Percentiles rank a stretch among this genome's conserved stretches.
Conservation (phyloP, 352 stramenopile species). For the Globisporangium alternatum region DNA sequence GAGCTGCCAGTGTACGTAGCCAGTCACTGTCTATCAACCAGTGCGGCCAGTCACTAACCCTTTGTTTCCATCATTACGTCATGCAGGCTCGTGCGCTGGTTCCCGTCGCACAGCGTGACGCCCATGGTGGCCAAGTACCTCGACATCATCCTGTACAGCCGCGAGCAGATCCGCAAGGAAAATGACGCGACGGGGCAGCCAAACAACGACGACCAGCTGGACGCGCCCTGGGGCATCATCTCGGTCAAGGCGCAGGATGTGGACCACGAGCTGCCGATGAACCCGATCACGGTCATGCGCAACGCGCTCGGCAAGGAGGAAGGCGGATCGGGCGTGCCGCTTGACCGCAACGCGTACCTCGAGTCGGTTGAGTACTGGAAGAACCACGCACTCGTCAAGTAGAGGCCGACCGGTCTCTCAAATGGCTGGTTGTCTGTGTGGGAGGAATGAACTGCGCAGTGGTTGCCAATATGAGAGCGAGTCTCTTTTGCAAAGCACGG, state of each 20-base stretch:
- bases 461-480: background rate
- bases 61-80: background rate
- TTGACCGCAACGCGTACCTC: slow-evolving; percentile 79
- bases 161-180: slow-evolving; percentile 97
- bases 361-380: slow-evolving; percentile 88
- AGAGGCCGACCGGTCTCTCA: slow-evolving; percentile 10
- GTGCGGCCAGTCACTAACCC: background rate
- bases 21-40: background rate
- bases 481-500: background rate
- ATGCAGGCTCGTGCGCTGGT: slow-evolving; percentile 79
- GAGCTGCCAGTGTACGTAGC: slow-evolving; percentile 91
- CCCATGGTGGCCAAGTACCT: slow-evolving; percentile 91
- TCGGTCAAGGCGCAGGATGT: slow-evolving; percentile 97
- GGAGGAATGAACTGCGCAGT: background rate
- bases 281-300: slow-evolving; percentile 97
- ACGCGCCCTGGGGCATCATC: slow-evolving; percentile 93
- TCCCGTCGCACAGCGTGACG: slow-evolving; percentile 89
- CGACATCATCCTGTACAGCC: slow-evolving; percentile 98
- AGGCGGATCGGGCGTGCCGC: slow-evolving; percentile 81
- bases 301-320: slow-evolving; percentile 97
- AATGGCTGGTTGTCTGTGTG: slow-evolving; percentile 1
- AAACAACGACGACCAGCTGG: slow-evolving; percentile 37
- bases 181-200: slow-evolving; percentile 80
- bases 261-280: slow-evolving; percentile 96
- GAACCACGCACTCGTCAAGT: slow-evolving; percentile 84